A percentile compares a stretch with the other conserved stretches of the same genome.
Conservation (phyloP, 1,284 basidiomycete genomes). For the Trichosporon inkin region DNA sequence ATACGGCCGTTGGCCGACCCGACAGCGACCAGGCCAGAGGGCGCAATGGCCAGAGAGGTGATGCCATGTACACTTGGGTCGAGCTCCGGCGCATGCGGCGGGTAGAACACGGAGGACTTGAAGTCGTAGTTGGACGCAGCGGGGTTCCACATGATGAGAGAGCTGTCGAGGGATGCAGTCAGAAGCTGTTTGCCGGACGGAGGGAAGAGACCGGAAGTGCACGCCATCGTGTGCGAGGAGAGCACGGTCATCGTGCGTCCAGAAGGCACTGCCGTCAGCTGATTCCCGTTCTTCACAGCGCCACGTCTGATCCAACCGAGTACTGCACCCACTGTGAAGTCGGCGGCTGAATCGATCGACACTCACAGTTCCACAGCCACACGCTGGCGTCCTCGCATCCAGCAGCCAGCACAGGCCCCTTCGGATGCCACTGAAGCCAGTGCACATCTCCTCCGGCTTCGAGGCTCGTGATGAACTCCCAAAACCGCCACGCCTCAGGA, state of each 20-base stretch:
- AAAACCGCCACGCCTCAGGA: slow-evolving; percentile 59
- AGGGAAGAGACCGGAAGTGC: slow-evolving; percentile 85
- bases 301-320: background rate
- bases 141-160: slow-evolving; percentile 88
- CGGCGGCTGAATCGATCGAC: no score
- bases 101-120: slow-evolving; percentile 48
- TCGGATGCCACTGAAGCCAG: slow-evolving; percentile 97
- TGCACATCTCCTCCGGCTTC: slow-evolving; percentile 92
- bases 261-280: slow-evolving; percentile 65
- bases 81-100: slow-evolving; percentile 59
- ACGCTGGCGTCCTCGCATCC: slow-evolving; percentile 90
- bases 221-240: slow-evolving; percentile 78
- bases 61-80: slow-evolving; percentile 61
- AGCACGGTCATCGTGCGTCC: slow-evolving; percentile 95
- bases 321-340: no score
- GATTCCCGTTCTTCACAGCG: background rate
- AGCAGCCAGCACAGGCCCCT: slow-evolving; percentile 79
- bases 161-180: slow-evolving; percentile 78
- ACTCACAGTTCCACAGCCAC: slow-evolving; percentile 91
- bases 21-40: slow-evolving; percentile 77
- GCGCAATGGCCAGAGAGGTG: slow-evolving; percentile 79
- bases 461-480: slow-evolving; percentile 90
- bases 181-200: slow-evolving; percentile 73
- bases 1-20: slow-evolving; percentile 79
- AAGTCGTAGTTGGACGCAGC: slow-evolving; percentile 63